Conservation (phyloP, 495 filamentous ascomycete genomes). For the Parathielavia hyrcaniae region DNA sequence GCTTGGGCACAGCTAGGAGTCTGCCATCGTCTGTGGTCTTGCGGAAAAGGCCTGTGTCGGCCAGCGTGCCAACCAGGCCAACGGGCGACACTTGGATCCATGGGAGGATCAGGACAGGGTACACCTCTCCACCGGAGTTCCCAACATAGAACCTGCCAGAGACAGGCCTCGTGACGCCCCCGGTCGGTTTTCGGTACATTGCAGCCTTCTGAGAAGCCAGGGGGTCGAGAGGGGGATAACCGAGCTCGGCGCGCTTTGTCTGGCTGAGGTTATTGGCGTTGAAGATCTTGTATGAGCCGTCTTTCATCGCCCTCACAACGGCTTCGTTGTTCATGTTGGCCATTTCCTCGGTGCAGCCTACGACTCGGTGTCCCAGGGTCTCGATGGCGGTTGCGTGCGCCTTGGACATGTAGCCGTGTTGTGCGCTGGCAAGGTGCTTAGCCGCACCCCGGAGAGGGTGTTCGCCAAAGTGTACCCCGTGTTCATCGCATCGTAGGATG, state of each 20-base stretch:
- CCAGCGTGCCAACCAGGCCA: conserved; percentile 32
- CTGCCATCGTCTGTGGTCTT: conserved; percentile 7
- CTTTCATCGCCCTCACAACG: conserved; percentile 25
- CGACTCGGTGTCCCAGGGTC: conserved; percentile 34
- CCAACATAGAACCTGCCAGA: conserved; percentile 31
- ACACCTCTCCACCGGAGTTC: conserved; percentile 25
- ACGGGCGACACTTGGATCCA: conserved; percentile 30
- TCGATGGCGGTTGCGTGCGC: conserved; percentile 29
- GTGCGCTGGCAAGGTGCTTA: conserved; percentile 35
- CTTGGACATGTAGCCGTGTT: conserved; percentile 35
- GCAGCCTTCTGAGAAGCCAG: neutral
- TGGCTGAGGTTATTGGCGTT: conserved; percentile 28
- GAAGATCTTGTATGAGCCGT: conserved; percentile 31
- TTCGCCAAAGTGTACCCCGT: conserved; percentile 38
- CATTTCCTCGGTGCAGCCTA: conserved; percentile 28
- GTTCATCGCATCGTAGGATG: conserved; percentile 42
- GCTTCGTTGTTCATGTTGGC: conserved; percentile 33
- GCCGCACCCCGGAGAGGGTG: conserved; percentile 39
- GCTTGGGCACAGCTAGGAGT: neutral
- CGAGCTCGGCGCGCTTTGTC: conserved; percentile 14
- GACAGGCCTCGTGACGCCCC: conserved; percentile 18
- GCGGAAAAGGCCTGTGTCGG: conserved; percentile 32
- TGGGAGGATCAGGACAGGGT: conserved; percentile 39
- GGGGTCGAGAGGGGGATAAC: conserved; percentile 14
- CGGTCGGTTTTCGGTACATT: conserved; percentile 5